Base-by-base conservation (phyloP, 169 alveolate genomes). In the Cryptosporidium andersoni region DNA sequence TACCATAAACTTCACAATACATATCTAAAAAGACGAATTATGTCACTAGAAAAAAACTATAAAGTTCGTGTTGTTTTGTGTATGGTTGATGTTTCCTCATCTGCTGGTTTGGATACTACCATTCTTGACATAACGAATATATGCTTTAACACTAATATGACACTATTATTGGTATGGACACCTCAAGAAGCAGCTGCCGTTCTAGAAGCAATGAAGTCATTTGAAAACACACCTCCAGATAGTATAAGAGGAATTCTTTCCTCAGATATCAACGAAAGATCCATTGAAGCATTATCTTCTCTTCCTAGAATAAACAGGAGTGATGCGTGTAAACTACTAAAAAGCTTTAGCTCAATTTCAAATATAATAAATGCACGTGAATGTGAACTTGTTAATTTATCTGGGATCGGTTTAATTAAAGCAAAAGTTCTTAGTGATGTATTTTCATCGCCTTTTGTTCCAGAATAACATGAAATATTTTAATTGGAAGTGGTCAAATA, bases 1-100 rank as follows among this genome's bases (percentile, higher is more conserved):
- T 89, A 64, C 62, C 92, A 89, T 51, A 82, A 81, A 36, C 82
- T 89, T 36, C 88, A 81, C 14, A 88, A 81, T 48, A 55, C 80
- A 48, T 88, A 89, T 55, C 80, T 89, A 36, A 40, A 45, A 25
- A 68, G 51, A 81, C 82, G 92, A 11, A 40, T 82, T 42, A 51
- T 62, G 51, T 64, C 81, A 9, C 88, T 89, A 45, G 89, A 53
- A 55, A 64, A 80, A 39, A 67, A 81, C 67, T 81, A 81, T 56
- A 80, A 74, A 51, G 43, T 51, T 42, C 51, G 89, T 11, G 16
- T 64, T 45, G 37, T 81, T 12, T 81, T 89, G 62, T 81, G 89
- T 42, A 63, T 80, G 62, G 82, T 82, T 3, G 92, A 89, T 62
- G 36, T 58, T 16, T 64, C 68, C 6, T 64, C 62, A 14, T 56